These are phyloP conservation scores for Aspergillus pseudoviridinutans DNA, from an alignment of 2,329 filamentous ascomycete species.

Conservation along the genomic window DNA sequence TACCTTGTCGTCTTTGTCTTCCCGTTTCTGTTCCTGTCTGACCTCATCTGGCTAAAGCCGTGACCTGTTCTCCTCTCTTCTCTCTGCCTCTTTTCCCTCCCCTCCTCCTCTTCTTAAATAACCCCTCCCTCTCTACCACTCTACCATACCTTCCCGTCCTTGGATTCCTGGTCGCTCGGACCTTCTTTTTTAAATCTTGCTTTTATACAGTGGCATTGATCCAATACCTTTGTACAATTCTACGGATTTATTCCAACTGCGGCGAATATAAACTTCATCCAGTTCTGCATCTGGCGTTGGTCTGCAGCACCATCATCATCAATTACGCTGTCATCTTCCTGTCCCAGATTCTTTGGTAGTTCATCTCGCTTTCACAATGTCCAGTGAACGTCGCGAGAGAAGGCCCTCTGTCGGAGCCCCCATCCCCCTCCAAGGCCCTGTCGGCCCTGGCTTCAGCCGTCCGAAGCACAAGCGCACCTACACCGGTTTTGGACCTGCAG, in stretches of 20 bases:
- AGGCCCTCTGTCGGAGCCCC: slow-evolving; percentile 78
- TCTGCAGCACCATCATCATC: background rate
- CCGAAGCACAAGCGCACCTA: slow-evolving; percentile 98
- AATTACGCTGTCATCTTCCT: background rate
- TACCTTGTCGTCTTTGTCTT: background rate
- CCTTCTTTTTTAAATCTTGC: background rate
- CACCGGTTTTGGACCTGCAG: slow-evolving; percentile 82
- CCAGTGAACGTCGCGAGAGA: slow-evolving; percentile 58
- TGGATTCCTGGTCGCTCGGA: background rate
- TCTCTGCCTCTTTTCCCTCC: background rate
- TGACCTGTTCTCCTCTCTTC: background rate
- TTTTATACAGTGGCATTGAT: background rate
- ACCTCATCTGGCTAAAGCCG: background rate
- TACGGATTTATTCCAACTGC: background rate
- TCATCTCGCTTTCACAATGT: slow-evolving; percentile 16
- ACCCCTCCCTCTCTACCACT: background rate
- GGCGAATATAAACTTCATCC: background rate
- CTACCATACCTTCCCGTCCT: background rate
- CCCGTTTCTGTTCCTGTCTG: background rate
- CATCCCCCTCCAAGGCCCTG: slow-evolving; percentile 76
- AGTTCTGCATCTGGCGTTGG: background rate
- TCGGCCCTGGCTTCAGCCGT: slow-evolving; percentile 79
- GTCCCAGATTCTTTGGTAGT: background rate
- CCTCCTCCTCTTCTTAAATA: background rate
- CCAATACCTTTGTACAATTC: background rate